phyloP scores from a whole-genome alignment of 371 early-diverging fungal species.

The Mortierella polycephala region DNA sequence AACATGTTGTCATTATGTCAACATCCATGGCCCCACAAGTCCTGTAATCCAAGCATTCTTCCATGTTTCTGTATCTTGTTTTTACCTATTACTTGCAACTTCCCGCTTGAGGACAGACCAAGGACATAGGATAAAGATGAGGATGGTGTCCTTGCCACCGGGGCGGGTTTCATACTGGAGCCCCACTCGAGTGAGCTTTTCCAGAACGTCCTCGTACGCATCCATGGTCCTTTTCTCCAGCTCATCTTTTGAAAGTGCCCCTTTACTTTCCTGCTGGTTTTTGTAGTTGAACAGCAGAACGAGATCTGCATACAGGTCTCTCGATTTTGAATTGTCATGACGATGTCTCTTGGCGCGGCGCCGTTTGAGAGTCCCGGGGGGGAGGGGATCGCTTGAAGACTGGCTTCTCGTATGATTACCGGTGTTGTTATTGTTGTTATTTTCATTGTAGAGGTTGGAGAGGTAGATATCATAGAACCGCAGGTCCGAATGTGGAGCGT shows the following conservation, averaged over 20 bases:
- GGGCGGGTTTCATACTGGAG: slow-evolving; percentile 39
- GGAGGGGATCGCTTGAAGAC: not conserved
- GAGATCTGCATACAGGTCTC: slow-evolving; percentile 34
- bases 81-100: slow-evolving; percentile 28
- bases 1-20: not conserved
- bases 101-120: slow-evolving; percentile 39
- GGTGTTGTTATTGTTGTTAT: not conserved
- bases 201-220: slow-evolving; percentile 32
- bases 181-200: slow-evolving; percentile 19
- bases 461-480: slow-evolving; percentile 23
- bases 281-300: slow-evolving; percentile 34
- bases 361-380: slow-evolving; percentile 2
- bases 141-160: slow-evolving; percentile 21
- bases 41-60: not conserved
- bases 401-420: not conserved
- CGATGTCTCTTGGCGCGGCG: slow-evolving; percentile 6
- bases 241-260: slow-evolving; percentile 16
- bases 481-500: slow-evolving; percentile 2
- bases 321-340: slow-evolving; percentile 19
- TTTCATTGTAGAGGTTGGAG: slow-evolving; percentile 1
- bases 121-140: slow-evolving; percentile 37
- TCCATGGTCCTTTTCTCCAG: slow-evolving; percentile 20
- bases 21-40: not conserved
- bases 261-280: not conserved
- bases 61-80: no score